phyloP scores from a whole-genome alignment of 345 rosid genomes.

The Citrus reticulata region DNA sequence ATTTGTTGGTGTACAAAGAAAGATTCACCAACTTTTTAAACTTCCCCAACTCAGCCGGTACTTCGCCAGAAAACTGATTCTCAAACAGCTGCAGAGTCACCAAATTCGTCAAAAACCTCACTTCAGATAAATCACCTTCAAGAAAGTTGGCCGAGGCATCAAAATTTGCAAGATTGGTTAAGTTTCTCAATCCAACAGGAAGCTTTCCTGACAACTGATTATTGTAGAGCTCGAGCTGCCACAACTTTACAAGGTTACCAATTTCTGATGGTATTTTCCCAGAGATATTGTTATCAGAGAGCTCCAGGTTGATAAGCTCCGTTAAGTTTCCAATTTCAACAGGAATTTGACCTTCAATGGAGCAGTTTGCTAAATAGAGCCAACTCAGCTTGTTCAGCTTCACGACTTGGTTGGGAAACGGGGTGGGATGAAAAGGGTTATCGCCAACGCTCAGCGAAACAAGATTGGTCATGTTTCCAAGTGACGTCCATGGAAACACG shows the following conservation, averaged over 20 bases:
- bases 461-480: constrained; percentile 45
- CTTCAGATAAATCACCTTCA: constrained; percentile 61
- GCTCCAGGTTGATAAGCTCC: constrained; percentile 56
- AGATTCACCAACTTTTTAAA: constrained; percentile 60
- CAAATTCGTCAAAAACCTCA: constrained; percentile 49
- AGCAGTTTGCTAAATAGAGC: constrained; percentile 66
- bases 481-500: constrained; percentile 68
- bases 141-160: constrained; percentile 63
- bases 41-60: constrained; percentile 68
- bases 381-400: constrained; percentile 45
- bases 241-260: constrained; percentile 50
- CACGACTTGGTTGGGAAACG: constrained; percentile 46
- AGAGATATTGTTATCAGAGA: constrained; percentile 37
- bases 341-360: constrained; percentile 60
- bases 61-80: constrained; percentile 59
- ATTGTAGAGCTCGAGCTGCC: constrained; percentile 66
- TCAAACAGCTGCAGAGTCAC: constrained; percentile 55
- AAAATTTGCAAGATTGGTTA: constrained; percentile 49
- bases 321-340: constrained; percentile 53
- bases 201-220: constrained; percentile 60
- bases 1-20: constrained; percentile 60
- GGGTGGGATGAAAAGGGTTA: constrained; percentile 41
- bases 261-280: constrained; percentile 67
- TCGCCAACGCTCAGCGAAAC: constrained; percentile 65
- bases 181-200: constrained; percentile 63